Percentiles rank a stretch among this genome's conserved stretches.
phyloP scores from a whole-genome alignment of 371 early-diverging fungal genomes.

The Blakeslea trispora region DNA sequence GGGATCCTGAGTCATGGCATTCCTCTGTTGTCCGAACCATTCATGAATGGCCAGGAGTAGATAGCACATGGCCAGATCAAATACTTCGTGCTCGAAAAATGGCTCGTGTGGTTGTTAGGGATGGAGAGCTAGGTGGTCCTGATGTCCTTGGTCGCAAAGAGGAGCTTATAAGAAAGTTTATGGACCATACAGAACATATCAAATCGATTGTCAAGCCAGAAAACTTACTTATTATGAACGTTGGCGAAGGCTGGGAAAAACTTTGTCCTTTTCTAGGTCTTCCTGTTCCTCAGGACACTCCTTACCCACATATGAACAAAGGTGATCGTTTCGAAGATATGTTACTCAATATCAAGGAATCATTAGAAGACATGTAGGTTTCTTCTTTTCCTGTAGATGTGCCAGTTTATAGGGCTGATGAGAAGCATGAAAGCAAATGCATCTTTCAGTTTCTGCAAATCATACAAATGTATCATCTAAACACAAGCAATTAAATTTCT shows the following conservation, averaged over 20 bases:
- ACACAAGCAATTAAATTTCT: no score
- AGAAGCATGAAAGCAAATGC: no score
- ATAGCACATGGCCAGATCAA: slow-evolving; percentile 21
- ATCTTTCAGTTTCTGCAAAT: no score
- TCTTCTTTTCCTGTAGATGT: no score
- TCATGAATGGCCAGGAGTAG: slow-evolving; percentile 16
- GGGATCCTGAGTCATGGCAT: slow-evolving; percentile 34
- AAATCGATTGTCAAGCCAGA: slow-evolving; percentile 23
- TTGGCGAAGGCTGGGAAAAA: slow-evolving; percentile 24
- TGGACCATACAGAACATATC: slow-evolving; percentile 16
- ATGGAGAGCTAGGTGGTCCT: slow-evolving; percentile 19
- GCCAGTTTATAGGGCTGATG: no score
- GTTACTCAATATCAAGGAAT: slow-evolving; percentile 5
- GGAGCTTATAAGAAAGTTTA: slow-evolving; percentile 16
- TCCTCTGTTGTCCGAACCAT: slow-evolving; percentile 23
- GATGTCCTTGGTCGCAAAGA: slow-evolving; percentile 6
- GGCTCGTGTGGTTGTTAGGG: slow-evolving; percentile 18
- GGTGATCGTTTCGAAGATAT: background rate
- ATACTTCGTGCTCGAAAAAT: slow-evolving; percentile 15
- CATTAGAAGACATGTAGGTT: no score
- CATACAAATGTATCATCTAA: no score
- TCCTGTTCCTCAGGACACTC: slow-evolving; percentile 2
- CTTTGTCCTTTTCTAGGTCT: slow-evolving; percentile 18
- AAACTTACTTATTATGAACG: slow-evolving; percentile 20
- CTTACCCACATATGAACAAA: slow-evolving; percentile 21